phyloP scores from a whole-genome alignment of 2,329 filamentous ascomycete genomes.

The Botrytis squamosa region DNA sequence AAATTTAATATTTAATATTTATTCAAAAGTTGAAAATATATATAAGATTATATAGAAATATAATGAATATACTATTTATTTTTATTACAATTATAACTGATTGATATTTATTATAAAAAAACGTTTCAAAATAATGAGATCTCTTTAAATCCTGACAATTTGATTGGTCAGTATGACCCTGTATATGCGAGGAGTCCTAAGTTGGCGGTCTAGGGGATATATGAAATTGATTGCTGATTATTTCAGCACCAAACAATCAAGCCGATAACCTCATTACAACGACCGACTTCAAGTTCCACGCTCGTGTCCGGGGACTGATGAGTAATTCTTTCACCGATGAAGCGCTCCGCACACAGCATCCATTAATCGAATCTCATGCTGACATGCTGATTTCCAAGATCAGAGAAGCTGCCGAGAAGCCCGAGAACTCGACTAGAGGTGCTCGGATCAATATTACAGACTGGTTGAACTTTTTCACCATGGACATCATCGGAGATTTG shows the following conservation, averaged over 20 bases:
- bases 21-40: no score
- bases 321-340: slow-evolving; percentile 37
- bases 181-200: no score
- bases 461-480: slow-evolving; percentile 41
- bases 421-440: slow-evolving; percentile 4
- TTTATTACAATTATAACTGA: no score
- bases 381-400: slow-evolving; percentile 18
- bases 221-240: not conserved
- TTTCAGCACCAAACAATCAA: not conserved
- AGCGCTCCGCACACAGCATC: slow-evolving; percentile 37
- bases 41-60: no score
- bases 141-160: no score
- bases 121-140: no score
- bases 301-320: slow-evolving; percentile 33
- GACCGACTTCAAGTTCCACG: slow-evolving; percentile 26
- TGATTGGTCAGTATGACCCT: no score
- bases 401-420: not conserved
- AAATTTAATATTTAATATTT: no score
- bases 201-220: no score
- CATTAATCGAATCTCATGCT: slow-evolving; percentile 27
- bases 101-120: no score
- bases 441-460: slow-evolving; percentile 32
- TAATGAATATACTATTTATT: no score
- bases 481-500: slow-evolving; percentile 45
- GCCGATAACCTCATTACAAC: slow-evolving; percentile 1